Base-by-base conservation (phyloP, 2,329 filamentous ascomycete genomes). In the Calcarisporium arbuscula region DNA sequence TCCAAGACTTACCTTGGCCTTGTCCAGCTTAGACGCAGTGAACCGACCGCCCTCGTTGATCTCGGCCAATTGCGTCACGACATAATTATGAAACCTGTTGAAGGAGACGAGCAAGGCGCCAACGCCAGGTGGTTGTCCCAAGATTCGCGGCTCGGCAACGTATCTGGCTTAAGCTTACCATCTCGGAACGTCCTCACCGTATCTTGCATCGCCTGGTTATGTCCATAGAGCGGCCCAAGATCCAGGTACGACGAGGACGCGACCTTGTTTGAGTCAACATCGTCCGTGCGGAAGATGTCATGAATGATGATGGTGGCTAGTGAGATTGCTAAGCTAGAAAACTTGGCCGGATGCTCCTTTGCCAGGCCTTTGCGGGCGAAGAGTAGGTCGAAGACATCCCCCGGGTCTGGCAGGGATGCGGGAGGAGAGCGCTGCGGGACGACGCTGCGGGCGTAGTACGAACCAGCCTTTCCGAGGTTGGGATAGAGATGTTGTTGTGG, bases 61-160 rank as follows among this genome's bases (percentile, higher is more conserved):
- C 14, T 35, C 53, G 1, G 28, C 80, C 8, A 94, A 64, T 39
- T 89, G 79, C 36, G 77, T 73, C 3, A 82, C 85, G 0, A 84
- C 76, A 42, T 88, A 74, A 57, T 94, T 94, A 60, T 94, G 87
- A 57, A 88, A 90, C 5, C 76, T 68, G 46, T 78, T 80, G 55
- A 84, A 78, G 77, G 83, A 81, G 48, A 85, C 72, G 4, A 85
- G 55, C n/a, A 85, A 52, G 2, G 81, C 76, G 27, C 74, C 68
- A n/a, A 80, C 78, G 5, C 80, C 79, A 0, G 82, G 77, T 0
- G 81, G 82, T 44, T 82, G 75, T 3, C 74, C 73, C 10, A 77
- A 56, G 1, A 84, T 58, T 30, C 81, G 67, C 49, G 78, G 74
- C 46, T 84, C 79, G 2, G 77, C 45, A 80, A 85, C 5, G 67